phyloP scores from a whole-genome alignment of 2,329 filamentous ascomycete species.

The Aspergillus felis region DNA sequence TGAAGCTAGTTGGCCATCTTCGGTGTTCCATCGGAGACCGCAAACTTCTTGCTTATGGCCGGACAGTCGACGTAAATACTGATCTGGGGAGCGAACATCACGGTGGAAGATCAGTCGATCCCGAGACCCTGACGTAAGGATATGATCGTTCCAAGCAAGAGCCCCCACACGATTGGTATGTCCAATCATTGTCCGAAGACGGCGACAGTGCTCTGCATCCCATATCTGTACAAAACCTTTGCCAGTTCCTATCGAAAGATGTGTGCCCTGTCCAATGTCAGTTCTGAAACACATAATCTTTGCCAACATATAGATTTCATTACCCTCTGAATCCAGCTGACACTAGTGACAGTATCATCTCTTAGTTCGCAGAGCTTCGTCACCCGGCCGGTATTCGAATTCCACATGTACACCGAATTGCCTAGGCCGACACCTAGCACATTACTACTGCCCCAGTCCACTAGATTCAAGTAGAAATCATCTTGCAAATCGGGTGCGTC shows the following conservation, averaged over 20 bases:
- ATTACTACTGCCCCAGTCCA: constrained; percentile 96
- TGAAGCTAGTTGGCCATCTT: constrained; percentile 89
- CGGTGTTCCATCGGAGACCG: constrained; percentile 93
- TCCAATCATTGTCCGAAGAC: constrained; percentile 92
- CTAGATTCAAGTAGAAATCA: constrained; percentile 95
- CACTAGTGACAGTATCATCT: constrained; percentile 92
- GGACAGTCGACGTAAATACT: constrained; percentile 79
- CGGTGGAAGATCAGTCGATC: constrained; percentile 93
- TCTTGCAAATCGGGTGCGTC: constrained; percentile 95
- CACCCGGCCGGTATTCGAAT: constrained; percentile 83
- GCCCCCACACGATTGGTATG: constrained; percentile 91
- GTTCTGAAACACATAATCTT: not conserved
- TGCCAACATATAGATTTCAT: not conserved
- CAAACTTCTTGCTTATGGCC: constrained; percentile 99
- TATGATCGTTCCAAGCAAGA: constrained; percentile 96
- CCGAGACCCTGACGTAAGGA: constrained; percentile 89
- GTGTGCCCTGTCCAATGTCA: constrained; percentile 61
- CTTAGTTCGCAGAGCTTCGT: constrained; percentile 90
- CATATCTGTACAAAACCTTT: constrained; percentile 96
- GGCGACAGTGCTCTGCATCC: constrained; percentile 83
- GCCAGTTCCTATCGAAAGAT: constrained; percentile 90
- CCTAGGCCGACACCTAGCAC: constrained; percentile 89
- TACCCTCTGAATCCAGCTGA: constrained; percentile 92
- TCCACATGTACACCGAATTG: constrained; percentile 97
- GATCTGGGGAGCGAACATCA: constrained; percentile 87